These are phyloP conservation scores for Crithidia sp. DNA, from an alignment of 208 protist species.

Conservation along the genomic window DNA sequence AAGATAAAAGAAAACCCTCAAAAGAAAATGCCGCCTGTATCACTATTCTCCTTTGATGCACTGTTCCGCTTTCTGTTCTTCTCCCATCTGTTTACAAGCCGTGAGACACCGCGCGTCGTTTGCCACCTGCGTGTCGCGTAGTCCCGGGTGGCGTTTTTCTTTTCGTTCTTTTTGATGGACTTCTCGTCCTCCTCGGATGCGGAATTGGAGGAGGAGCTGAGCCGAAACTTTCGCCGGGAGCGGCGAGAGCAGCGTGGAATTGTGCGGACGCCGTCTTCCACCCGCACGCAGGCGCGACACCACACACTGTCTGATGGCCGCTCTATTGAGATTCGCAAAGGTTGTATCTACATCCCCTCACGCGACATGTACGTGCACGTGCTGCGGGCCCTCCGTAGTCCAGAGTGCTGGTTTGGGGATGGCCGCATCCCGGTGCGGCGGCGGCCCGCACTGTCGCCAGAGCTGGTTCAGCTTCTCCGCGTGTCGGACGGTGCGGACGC, in stretches of 20 bases:
- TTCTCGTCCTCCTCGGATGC: constrained; percentile 62
- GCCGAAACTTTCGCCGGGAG: constrained; percentile 34
- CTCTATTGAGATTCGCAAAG: constrained; percentile 41
- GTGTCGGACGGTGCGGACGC: constrained; percentile 19
- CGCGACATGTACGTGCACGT: constrained; percentile 66
- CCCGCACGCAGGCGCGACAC: constrained; percentile 10
- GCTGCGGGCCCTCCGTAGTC: constrained; percentile 41
- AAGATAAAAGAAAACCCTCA: too few relatives aligned
- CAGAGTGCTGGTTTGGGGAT: constrained; percentile 68
- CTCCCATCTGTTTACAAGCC: too few relatives aligned
- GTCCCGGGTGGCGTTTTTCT: too few relatives aligned
- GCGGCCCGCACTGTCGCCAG: constrained; percentile 38
- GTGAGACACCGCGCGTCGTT: too few relatives aligned
- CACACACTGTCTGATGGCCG: constrained; percentile 39
- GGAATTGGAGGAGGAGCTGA: constrained; percentile 59
- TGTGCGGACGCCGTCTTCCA: constrained; percentile 26
- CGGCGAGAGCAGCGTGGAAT: constrained; percentile 36
- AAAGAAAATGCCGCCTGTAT: too few relatives aligned
- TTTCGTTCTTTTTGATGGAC: too few relatives aligned
- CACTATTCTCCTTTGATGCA: too few relatives aligned
- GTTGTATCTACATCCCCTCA: constrained; percentile 63
- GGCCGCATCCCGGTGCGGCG: constrained; percentile 35
- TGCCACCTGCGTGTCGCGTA: too few relatives aligned
- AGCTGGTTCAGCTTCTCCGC: constrained; percentile 41
- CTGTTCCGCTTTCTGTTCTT: too few relatives aligned